Evolutionary conservation across 1,139 yeast species (phyloP), one percentile per base, ranked within the genome.

Genomic region (Geotrichum aggregatum): DNA sequence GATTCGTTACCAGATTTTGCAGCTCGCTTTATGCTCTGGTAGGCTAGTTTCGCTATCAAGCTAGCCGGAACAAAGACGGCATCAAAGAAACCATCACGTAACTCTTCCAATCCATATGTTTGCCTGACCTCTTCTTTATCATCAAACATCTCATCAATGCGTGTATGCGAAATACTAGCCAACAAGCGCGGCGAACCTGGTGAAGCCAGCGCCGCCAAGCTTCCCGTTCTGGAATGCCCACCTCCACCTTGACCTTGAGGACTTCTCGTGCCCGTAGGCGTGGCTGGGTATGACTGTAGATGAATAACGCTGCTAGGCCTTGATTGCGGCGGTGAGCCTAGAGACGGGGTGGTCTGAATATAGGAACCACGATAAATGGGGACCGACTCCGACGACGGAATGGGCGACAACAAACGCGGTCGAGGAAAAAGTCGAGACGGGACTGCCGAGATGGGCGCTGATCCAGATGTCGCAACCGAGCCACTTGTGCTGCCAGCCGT

Each of bases 81-180:
- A 56, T 76, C 79, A 56, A 76, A 76, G 57, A 72, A 76, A 1
- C 79, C 79, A 50, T 73, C 73, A 56, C 80, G 64, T 22, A 73
- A 58, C 56, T 76, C 80, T 50, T 74, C 75, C 16, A 75, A 51
- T 1, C 68, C 72, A 54, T 66, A 72, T 2, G 45, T 43, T 4
- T 42, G 31, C 5, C 54, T 43, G 5, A 22, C 19, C 31, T 36
- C 54, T 11, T 24, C 35, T 16, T 45, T 34, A 13, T 33, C 26
- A 18, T 22, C 44, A 10, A 51, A 38, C 7, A 39, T 22, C 11
- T 41, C 21, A 26, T 47, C 50, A 16, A 51, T 24, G 18, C 26
- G 40, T n/a, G 14, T 28, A 24, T 51, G 54, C 2, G 50, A 47
- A 31, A 47, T 35, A 10, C 40, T 13, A 2, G 48, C 48, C 22